Conservation (phyloP, 306 rosid species). For the Lathyrus aphaca region DNA sequence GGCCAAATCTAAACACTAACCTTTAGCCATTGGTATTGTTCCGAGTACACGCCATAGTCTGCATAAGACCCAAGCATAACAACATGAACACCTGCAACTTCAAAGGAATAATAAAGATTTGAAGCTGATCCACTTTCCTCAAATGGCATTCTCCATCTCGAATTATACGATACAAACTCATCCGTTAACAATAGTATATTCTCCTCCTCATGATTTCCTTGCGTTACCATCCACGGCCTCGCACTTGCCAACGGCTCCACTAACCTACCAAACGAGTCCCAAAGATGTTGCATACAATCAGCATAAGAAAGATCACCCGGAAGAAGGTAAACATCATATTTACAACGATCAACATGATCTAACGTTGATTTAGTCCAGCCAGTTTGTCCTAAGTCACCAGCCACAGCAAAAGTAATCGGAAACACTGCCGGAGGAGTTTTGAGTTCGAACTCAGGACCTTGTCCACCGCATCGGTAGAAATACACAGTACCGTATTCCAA, state of each 20-base stretch:
- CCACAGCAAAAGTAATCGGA: conserved; percentile 84
- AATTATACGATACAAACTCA: conserved; percentile 75
- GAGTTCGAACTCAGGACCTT: conserved; percentile 72
- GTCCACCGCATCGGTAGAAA: conserved; percentile 81
- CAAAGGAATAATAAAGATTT: conserved; percentile 90
- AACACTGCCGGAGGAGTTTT: conserved; percentile 86
- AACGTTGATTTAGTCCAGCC: conserved; percentile 95
- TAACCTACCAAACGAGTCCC: conserved; percentile 87
- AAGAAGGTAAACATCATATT: conserved; percentile 83
- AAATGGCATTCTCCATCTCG: conserved; percentile 96
- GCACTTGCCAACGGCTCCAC: conserved; percentile 94
- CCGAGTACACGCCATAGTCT: conserved; percentile 69
- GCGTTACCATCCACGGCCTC: conserved; percentile 98
- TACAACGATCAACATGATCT: conserved; percentile 73
- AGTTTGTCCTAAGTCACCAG: conserved; percentile 92
- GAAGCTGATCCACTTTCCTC: conserved; percentile 89
- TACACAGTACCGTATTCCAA: conserved; percentile 66
- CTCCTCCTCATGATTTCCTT: conserved; percentile 94
- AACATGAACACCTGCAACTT: conserved; percentile 73
- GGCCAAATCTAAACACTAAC: conserved; percentile 47
- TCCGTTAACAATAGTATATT: conserved; percentile 56
- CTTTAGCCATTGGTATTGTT: conserved; percentile 88
- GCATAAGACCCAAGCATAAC: conserved; percentile 92
- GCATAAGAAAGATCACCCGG: conserved; percentile 98
- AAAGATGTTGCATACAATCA: conserved; percentile 70